Evolutionary conservation across 306 rosid genomes (phyloP).

Genomic region (Gynostemma pentaphyllum): DNA sequence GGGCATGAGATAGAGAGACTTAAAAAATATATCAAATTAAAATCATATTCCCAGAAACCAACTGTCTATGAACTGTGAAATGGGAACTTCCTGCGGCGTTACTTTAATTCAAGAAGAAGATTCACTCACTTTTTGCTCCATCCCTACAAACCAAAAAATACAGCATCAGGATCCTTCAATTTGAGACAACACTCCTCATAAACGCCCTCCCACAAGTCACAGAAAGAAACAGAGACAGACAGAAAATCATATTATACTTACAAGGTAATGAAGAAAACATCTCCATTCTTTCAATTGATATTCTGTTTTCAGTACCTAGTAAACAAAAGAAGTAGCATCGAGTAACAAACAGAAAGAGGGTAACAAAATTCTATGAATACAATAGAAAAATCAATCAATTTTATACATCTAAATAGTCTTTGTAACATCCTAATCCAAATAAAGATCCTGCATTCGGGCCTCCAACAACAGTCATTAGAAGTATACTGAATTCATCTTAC

Average conservation of each 20-base stretch:
- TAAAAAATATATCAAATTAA: neutral
- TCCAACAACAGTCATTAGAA: neutral
- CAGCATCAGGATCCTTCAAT: neutral
- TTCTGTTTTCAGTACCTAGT: constrained; percentile 37
- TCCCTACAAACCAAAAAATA: constrained; percentile 45
- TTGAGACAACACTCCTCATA: neutral
- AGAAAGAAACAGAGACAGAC: neutral
- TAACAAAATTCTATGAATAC: neutral
- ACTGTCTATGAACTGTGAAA: neutral
- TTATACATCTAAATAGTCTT: neutral
- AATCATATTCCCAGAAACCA: neutral
- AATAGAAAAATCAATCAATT: neutral
- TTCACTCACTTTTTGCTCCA: constrained; percentile 68
- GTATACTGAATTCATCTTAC: neutral
- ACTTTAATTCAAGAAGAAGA: neutral
- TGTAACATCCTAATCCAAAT: neutral
- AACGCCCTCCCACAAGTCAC: neutral
- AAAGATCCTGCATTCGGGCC: neutral
- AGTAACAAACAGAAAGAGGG: neutral
- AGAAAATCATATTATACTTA: constrained; percentile 16
- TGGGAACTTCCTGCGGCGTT: neutral
- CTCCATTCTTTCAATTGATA: constrained; percentile 26
- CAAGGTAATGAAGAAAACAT: constrained; percentile 62
- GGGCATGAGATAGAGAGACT: neutral
- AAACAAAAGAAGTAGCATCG: constrained; percentile 11